Evolutionary conservation across 2,329 filamentous ascomycete genomes (phyloP), one percentile per base, ranked within the genome.

Genomic region (Stachybotrys chlorohalonatus): DNA sequence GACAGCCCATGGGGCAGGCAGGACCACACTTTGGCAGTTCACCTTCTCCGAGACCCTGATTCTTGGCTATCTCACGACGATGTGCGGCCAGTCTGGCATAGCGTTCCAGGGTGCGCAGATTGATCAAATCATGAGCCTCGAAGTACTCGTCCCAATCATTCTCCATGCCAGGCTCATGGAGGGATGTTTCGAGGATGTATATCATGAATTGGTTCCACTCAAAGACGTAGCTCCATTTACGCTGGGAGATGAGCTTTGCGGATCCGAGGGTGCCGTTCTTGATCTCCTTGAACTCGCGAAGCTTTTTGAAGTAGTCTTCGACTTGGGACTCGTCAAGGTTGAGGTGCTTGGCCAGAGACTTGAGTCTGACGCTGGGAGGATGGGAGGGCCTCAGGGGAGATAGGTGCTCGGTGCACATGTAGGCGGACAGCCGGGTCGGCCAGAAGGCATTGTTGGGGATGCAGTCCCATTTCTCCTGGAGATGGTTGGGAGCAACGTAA

Each of bases 11-110:
- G 8, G 53, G 36, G 49, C 63, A 64, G 3, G 15, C 45, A 9
- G 13, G 5, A 0, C 52, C 31, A 47, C 58, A 60, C 5, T 5
- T 9, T 36, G 58, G 52, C 30, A 55, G 48, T 6, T 47, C 47
- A 49, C 59, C 48, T 3, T 39, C 8, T 6, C 55, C 47, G 6
- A 59, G n/a, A 0, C 55, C 55, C 24, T 55, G 55, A n/a, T 56
- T 47, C 3, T 8, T 48, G 1, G 60, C 57, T 5, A 52, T 49
- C 32, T 56, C 47, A 2, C 59, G 60, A 32, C 63, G 63, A n/a
- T 62, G 63, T 7, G 47, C 55, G 11, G 60, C 62, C 52, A 63
- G 46, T 50, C 49, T 55, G 36, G 59, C 58, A 47, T 69, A 69
- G 1, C 54, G 48, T 30, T 65, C 62, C 58, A 61, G 60, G 3